These are phyloP conservation scores for Emergomyces africanus DNA, from an alignment of 2,329 filamentous ascomycete species.

Conservation along the genomic window DNA sequence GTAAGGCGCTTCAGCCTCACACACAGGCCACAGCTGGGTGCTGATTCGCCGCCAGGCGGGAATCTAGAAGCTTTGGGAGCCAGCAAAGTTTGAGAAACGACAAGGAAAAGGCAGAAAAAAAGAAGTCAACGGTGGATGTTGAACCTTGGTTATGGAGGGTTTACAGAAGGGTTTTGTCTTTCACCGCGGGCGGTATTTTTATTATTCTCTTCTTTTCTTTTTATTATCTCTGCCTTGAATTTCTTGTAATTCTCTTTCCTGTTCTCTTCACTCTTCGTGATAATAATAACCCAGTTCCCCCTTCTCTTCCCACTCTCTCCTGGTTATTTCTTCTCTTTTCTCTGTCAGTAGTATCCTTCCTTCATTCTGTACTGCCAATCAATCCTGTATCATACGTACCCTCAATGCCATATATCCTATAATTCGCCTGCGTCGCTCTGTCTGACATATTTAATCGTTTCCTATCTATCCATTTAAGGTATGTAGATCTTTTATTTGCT, in stretches of 20 bases:
- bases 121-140: not conserved
- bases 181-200: too few species aligned
- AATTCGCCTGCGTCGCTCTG: not conserved
- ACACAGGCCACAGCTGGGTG: not conserved
- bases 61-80: not conserved
- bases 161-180: not conserved
- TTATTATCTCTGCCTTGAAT: not conserved
- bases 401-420: not conserved
- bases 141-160: not conserved
- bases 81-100: not conserved
- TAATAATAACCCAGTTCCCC: not conserved
- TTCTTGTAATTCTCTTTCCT: not conserved
- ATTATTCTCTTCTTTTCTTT: not conserved
- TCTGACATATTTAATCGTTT: not conserved
- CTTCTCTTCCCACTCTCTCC: not conserved
- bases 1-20: not conserved
- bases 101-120: not conserved
- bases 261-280: not conserved
- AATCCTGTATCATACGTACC: not conserved
- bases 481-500: not conserved
- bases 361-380: not conserved
- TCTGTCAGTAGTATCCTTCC: not conserved
- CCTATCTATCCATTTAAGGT: not conserved
- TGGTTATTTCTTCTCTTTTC: not conserved
- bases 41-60: not conserved